Base-by-base conservation (phyloP, 768 basidiomycete species). In the Leccinum broughii region DNA sequence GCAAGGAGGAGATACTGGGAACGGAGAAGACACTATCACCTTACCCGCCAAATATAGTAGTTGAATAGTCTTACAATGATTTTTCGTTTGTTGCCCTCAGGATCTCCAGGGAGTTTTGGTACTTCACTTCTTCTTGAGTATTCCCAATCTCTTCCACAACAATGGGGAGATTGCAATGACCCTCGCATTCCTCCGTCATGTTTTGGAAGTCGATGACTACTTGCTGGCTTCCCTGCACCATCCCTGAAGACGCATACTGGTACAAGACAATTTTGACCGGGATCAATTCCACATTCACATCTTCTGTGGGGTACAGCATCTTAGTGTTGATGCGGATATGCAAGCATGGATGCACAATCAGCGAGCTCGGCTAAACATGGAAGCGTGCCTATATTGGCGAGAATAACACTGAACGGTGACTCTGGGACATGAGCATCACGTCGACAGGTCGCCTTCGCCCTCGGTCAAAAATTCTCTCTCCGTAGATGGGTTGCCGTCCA, bases 401-500 rank as follows among this genome's bases (percentile, higher is more conserved):
- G 28, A 30, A 30, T 30, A 30, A 0, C 28, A 30, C 28, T 30
- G 28, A 30, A 30, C 7, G 28, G 28, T 30, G 28, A 30, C 28
- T 30, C 28, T 9, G 8, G 28, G 28, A 30, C 28, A 30, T 30
- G 5, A 20, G 22, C 46, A 1, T 46, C 8, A 3, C n/a, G 44
- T 46, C 8, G 20, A 20, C n/a, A 44, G n/a, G 17, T 63, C 66
- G 6, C 34, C 55, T 28, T 41, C 39, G 0, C 64, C 28, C 28
- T 30, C 28, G 28, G 28, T 68, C 4, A 63, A 70, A 22, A 17
- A 37, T 3, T 61, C 60, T 39, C 63, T 70, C 24, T 72, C 65
- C 28, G 63, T 68, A 22, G 72, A 63, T 22, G 61, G 66, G 7
- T 37, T 60, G 6, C 64, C 70, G 4, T 64, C 66, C 7, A 58